A percentile compares a stretch with the other conserved stretches of the same genome.
Evolutionary conservation across 2,329 filamentous ascomycete genomes (phyloP).

Genomic region (Aspergillus ochraceoroseus): DNA sequence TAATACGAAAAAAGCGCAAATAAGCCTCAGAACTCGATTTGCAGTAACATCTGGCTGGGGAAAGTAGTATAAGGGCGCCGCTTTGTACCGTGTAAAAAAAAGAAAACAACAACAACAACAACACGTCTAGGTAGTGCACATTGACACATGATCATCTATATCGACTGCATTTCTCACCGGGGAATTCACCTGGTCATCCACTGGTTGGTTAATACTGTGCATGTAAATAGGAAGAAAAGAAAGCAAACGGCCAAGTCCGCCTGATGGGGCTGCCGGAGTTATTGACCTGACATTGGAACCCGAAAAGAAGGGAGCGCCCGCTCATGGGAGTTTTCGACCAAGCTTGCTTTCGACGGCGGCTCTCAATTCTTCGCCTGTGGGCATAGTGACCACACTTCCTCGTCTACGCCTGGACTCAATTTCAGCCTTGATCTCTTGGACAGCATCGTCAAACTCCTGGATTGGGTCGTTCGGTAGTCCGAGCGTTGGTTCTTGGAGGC

Average conservation of each 20-base stretch:
- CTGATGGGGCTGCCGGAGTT: too few species aligned
- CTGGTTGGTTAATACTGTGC: not conserved
- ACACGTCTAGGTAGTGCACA: too few species aligned
- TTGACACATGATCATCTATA: too few species aligned
- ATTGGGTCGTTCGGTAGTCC: conserved; percentile 75
- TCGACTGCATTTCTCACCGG: not conserved
- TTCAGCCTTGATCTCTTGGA: conserved; percentile 68
- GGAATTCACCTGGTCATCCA: not conserved
- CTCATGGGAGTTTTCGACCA: conserved; percentile 43
- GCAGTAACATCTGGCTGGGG: too few species aligned
- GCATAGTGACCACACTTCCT: conserved; percentile 44
- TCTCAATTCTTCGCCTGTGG: conserved; percentile 49
- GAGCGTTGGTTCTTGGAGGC: conserved; percentile 60
- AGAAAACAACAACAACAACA: not conserved
- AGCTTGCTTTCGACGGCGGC: conserved; percentile 49
- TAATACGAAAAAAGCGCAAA: too few species aligned
- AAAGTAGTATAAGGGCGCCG: too few species aligned
- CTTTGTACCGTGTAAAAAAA: too few species aligned
- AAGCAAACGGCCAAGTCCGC: not conserved
- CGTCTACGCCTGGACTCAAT: conserved; percentile 57
- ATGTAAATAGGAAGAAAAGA: not conserved
- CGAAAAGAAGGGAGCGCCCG: not conserved
- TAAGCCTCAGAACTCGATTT: too few species aligned
- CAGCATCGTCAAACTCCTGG: conserved; percentile 69
- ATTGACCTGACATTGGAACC: too few species aligned